Conservation (phyloP, 164 flowering plant genomes). For the Stephania cephalantha region DNA sequence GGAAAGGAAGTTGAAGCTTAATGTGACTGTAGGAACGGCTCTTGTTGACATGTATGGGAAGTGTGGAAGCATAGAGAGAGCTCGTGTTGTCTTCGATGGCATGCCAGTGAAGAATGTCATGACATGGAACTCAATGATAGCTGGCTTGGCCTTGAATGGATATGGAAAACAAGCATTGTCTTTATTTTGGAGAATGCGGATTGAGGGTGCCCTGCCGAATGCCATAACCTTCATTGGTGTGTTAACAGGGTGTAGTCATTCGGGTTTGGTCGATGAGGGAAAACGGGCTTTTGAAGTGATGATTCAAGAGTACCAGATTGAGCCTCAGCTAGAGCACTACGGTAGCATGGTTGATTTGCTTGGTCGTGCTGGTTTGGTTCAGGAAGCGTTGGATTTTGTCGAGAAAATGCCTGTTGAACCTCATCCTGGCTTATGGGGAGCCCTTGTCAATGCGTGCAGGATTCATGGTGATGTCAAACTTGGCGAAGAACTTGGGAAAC, state of each 20-base stretch:
- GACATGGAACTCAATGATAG: constrained; percentile 29
- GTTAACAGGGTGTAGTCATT: constrained; percentile 31
- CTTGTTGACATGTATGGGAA: constrained; percentile 32
- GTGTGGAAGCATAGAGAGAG: constrained; percentile 24
- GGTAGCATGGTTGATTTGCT: constrained; percentile 37
- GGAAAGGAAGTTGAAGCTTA: constrained; percentile 11
- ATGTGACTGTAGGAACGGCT: constrained; percentile 22
- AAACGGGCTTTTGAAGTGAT: constrained; percentile 16
- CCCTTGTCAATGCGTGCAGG: constrained; percentile 31
- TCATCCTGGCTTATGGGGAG: constrained; percentile 33
- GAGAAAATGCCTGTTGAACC: constrained; percentile 26
- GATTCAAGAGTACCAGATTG: constrained; percentile 20
- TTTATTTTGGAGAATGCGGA: constrained; percentile 23
- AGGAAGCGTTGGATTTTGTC: constrained; percentile 29
- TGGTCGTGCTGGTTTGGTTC: constrained; percentile 28
- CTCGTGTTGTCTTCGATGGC: constrained; percentile 20
- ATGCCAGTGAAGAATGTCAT: constrained; percentile 25
- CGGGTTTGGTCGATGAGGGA: constrained; percentile 29
- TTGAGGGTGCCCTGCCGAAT: constrained; percentile 20
- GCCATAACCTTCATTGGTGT: constrained; percentile 23
- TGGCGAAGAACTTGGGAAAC: constrained; percentile 29
- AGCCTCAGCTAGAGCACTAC: constrained; percentile 27
- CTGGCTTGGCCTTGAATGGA: constrained; percentile 29
- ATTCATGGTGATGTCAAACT: constrained; percentile 29
- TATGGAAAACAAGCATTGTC: constrained; percentile 23